These are phyloP conservation scores for Podospora comata DNA, from an alignment of 495 filamentous ascomycete species.

Conservation along the genomic window DNA sequence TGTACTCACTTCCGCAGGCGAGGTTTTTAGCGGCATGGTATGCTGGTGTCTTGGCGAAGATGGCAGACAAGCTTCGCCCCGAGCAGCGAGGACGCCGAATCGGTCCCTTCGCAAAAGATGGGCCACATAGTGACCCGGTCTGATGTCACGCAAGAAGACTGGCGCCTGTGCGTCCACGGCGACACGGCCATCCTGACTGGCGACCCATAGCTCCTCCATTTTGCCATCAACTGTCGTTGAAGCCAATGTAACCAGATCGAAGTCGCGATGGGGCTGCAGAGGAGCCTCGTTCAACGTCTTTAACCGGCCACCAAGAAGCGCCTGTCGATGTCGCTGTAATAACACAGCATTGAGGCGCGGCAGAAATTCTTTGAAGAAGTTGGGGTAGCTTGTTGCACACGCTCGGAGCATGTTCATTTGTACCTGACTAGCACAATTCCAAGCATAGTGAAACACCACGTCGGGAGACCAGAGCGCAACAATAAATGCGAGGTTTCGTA, in stretches of 20 bases:
- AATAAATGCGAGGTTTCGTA: slow-evolving; percentile 6
- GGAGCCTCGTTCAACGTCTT: slow-evolving; percentile 10
- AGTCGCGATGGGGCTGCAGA: slow-evolving; percentile 4
- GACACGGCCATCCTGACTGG: neutral
- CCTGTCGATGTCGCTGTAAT: slow-evolving; percentile 4
- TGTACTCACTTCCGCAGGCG: too few relatives aligned
- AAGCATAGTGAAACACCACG: slow-evolving; percentile 1
- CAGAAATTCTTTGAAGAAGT: neutral
- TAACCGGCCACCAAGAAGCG: neutral
- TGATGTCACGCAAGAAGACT: neutral
- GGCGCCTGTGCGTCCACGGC: neutral
- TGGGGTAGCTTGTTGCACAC: neutral
- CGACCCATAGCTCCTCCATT: neutral
- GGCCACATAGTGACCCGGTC: neutral
- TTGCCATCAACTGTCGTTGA: neutral
- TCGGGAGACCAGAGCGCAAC: slow-evolving; percentile 7
- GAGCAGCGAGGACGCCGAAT: slow-evolving; percentile 1
- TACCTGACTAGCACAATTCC: slow-evolving; percentile 7
- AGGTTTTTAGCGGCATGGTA: too few relatives aligned
- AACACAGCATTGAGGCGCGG: slow-evolving; percentile 6
- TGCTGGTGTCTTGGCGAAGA: neutral
- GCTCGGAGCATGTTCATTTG: slow-evolving; percentile 9
- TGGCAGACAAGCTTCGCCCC: neutral
- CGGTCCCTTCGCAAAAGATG: slow-evolving; percentile 5
- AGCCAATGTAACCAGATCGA: neutral